These are phyloP conservation scores for Periconia sp. DNA, from an alignment of 2,329 filamentous ascomycete genomes.

Conservation along the genomic window DNA sequence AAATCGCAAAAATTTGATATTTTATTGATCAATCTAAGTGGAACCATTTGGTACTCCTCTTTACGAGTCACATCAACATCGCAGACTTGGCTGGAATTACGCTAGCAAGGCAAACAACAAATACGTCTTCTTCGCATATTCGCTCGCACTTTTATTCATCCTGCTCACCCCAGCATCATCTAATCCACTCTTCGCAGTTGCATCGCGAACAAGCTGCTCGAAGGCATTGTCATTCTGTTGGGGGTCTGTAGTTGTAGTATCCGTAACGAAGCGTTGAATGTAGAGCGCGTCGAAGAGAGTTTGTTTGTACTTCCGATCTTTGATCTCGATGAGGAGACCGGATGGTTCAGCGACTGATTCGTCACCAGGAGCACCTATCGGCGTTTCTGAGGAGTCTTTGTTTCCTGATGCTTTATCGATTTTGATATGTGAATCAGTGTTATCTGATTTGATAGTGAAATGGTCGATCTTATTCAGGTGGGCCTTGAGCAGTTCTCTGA, in stretches of 20 bases:
- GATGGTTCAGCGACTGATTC: conserved; percentile 5
- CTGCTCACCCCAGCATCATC: conserved; percentile 53
- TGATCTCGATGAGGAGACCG: conserved; percentile 12
- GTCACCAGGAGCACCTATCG: conserved; percentile 2
- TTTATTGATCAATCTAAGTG: no score
- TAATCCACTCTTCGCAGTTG: conserved; percentile 52
- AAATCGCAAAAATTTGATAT: no score
- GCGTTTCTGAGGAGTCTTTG: background rate
- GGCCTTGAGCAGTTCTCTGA: conserved; percentile 44
- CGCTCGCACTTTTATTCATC: conserved; percentile 64
- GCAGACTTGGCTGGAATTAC: conserved; percentile 4
- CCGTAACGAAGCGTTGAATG: conserved; percentile 37
- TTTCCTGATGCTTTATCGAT: background rate
- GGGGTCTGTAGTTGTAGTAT: background rate
- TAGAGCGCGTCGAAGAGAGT: conserved; percentile 49
- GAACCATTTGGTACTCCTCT: no score
- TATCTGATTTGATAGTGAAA: background rate
- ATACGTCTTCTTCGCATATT: conserved; percentile 82
- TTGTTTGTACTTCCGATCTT: conserved; percentile 38
- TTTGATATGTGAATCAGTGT: background rate
- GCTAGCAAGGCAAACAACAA: conserved; percentile 76
- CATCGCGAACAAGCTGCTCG: conserved; percentile 50
- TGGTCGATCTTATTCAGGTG: conserved; percentile 38
- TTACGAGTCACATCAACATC: no score
- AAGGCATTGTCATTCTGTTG: conserved; percentile 3